These are phyloP conservation scores for Ceratocystis huliohia DNA, from an alignment of 2,329 filamentous ascomycete genomes.

Conservation along the genomic window DNA sequence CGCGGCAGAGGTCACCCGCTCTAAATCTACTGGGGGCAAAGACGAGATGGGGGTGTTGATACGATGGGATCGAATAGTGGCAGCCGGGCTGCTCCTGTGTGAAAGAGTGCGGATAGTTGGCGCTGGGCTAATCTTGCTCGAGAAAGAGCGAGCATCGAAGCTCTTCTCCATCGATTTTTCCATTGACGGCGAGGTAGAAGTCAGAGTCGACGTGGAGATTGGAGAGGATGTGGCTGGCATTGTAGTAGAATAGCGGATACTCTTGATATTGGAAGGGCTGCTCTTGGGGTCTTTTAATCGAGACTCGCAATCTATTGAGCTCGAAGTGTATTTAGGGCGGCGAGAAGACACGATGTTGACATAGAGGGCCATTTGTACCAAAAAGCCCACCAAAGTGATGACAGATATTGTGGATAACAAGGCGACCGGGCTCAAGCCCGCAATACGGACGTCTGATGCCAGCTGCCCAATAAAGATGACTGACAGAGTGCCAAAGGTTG, in stretches of 20 bases:
- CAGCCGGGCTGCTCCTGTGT: conserved; percentile 13
- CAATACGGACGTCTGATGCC: neutral
- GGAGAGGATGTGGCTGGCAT: conserved; percentile 16
- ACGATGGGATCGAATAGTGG: conserved; percentile 14
- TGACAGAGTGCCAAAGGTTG: conserved; percentile 16
- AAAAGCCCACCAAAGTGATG: conserved; percentile 15
- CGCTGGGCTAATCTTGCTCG: conserved; percentile 8
- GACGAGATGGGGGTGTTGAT: neutral
- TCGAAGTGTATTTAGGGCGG: conserved; percentile 5
- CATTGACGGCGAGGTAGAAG: conserved; percentile 12
- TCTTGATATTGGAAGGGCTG: conserved; percentile 15
- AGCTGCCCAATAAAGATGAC: conserved; percentile 20
- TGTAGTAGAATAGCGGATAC: conserved; percentile 19
- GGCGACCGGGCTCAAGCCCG: conserved; percentile 9
- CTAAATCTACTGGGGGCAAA: conserved; percentile 10
- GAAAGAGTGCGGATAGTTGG: conserved; percentile 2
- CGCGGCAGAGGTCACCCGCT: conserved; percentile 17
- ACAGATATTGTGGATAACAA: conserved; percentile 15
- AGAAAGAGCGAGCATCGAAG: conserved; percentile 14
- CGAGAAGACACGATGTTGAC: conserved; percentile 13
- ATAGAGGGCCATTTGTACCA: conserved; percentile 16
- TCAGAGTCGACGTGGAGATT: conserved; percentile 5
- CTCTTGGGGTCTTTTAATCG: conserved; percentile 1
- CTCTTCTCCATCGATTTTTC: conserved; percentile 14
- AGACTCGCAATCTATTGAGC: conserved; percentile 11